A percentile compares a stretch with the other conserved stretches of the same genome.
Evolutionary conservation across 148 eudicot genomes (phyloP).

Genomic region (Nepenthes gracilis): DNA sequence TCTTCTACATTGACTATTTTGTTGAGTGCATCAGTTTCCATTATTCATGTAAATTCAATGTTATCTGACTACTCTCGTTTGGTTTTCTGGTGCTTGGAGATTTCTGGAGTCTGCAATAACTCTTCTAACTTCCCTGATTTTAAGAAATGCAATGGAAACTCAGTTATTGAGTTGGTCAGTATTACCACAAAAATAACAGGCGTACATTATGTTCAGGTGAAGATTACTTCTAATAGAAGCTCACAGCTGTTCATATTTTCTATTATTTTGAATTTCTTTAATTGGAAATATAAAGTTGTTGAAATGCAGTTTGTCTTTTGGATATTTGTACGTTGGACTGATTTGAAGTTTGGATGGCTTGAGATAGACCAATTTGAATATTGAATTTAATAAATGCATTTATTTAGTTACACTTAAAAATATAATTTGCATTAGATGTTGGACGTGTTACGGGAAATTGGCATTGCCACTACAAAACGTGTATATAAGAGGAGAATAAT

Average conservation of each 20-base stretch:
- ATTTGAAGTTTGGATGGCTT: no score
- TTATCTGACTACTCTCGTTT: background rate
- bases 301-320: no score
- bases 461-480: no score
- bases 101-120: slow-evolving; percentile 52
- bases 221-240: background rate
- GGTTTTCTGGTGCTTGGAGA: slow-evolving; percentile 52
- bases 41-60: background rate
- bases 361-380: no score
- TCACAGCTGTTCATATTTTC: background rate
- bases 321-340: no score
- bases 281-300: background rate
- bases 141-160: slow-evolving; percentile 73
- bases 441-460: no score
- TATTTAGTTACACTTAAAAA: no score
- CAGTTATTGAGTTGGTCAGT: slow-evolving; percentile 81
- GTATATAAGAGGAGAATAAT: no score
- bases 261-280: background rate
- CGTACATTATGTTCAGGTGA: slow-evolving; percentile 97
- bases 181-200: slow-evolving; percentile 92
- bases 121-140: slow-evolving; percentile 84
- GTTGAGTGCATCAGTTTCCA: no score
- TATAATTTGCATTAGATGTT: no score
- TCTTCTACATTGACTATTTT: background rate
- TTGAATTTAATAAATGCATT: no score